Base-by-base conservation (phyloP, 2,329 filamentous ascomycete genomes). In the Calonectria honghensis region DNA sequence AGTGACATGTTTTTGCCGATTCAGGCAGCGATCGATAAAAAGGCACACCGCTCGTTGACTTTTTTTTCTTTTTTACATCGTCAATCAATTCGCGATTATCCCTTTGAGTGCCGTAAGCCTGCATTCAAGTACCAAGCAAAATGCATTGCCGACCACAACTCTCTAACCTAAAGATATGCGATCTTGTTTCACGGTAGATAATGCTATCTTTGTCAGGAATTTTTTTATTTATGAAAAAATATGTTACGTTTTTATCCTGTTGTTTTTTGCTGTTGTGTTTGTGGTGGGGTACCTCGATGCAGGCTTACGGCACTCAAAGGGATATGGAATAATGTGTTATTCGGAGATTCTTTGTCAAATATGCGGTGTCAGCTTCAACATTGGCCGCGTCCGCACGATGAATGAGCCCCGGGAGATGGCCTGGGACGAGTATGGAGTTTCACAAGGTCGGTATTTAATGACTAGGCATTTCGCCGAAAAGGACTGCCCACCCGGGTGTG, bases 321-420 rank as follows among this genome's bases (percentile, higher is more conserved):
- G 24, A 24, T 45, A 20, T 45, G 18, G 14, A 9, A 41, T 20
- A 2, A 77, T 77, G 76, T 72, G 69, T 27, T 74, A 76, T 50
- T 74, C 63, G 9, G 79, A 81, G 64, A 54, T 78, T 7, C 50
- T 72, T 31, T 82, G 80, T 73, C 78, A 81, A 11, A 73, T 82
- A 18, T 82, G 80, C 45, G 77, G 78, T 37, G 80, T 83, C 20
- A 81, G 79, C 27, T 82, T 81, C 73, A 83, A 81, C 54, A 79
- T 83, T 39, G 76, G 73, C 18, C 81, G 82, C 6, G 61, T 74
- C 27, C 78, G 81, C 5, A 78, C 75, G 4, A 51, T 41, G 1
- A 72, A 68, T 3, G 82, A 83, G 35, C 79, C 78, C 24, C 64
- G 73, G 11, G 70, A 70, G 52, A 75, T 76, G 18, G 78, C 73